Base-by-base conservation (phyloP, 108 stramenopile species). In the Aurantiochytrium sp. region DNA sequence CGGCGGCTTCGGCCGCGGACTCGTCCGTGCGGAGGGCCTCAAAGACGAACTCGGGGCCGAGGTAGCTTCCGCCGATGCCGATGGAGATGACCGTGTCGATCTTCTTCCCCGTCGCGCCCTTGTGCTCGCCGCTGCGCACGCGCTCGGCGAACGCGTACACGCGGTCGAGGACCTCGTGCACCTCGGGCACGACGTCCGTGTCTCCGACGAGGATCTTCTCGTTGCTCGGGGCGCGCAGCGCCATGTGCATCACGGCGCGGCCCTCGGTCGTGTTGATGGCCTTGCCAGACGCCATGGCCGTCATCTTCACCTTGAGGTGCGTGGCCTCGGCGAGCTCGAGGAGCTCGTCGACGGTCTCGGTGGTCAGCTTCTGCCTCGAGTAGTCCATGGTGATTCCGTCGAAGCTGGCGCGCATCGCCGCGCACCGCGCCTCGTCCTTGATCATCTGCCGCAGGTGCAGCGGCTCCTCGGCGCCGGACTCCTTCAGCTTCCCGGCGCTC, bases 41-140 rank as follows among this genome's bases (percentile, higher is more conserved):
- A 88, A 96, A 96, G 45, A 99, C 92, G 90, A 99, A 99, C 89
- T 99, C 99, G 4, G 99, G 98, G 4, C 99, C 99, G 34, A 97
- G 92, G 89, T 97, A 95, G 85, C 87, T 88, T 34, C 95, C 99
- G 87, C 99, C 99, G 89, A 99, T 99, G 15, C 99, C 99, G 42
- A 99, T 97, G 27, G 96, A 96, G 8, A 99, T 93, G 65, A 99
- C 96, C 86, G 97, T 97, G 54, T 94, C 90, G 45, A 99, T 90
- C 41, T 96, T 89, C 93, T 98, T 98, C 27, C 98, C 99, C 19
- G 97, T 99, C 86, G 96, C 96, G 24, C 99, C 99, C 12, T 41
- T 48, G 48, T 90, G 73, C 37, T 87, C 86, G 24, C 97, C 97
- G 34, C 92, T 92, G 37, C 98, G 95, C 30, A 99, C 95, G 37